Base-by-base conservation (phyloP, 345 rosid species). In the Syzygium aqueum region DNA sequence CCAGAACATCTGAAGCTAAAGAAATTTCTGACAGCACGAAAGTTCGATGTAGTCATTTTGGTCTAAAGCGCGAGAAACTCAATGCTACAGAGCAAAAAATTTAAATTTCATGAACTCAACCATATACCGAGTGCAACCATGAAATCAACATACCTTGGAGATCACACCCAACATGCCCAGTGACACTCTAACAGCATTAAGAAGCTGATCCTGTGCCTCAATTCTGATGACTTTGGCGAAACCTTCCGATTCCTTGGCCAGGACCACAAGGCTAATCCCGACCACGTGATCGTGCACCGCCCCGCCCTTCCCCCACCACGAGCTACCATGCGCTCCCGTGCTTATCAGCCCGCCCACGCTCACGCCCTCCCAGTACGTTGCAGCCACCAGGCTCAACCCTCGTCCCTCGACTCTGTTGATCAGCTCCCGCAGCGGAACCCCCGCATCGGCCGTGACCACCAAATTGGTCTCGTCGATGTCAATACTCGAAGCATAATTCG, bases 301-400 rank as follows among this genome's bases (percentile, higher is more conserved):
- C n/a, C 98, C 99, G 19, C 99, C 99, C 87, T 91, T 92, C 30
- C 98, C 98, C 89, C 94, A 94, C 98, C 98, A 97, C 0, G 99
- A 96, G 88, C 98, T 97, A 8, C 99, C 99, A n/a, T 97, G 99
- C 1, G 99, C 92, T 14, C 98, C 99, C 1, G 97, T 96, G 86
- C 95, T 93, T 30, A 97, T 94, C 73, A 95, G 15, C n/a, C 99
- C 99, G 40, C 95, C 98, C 0, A 95, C 84, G 80, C 98, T 97
- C 84, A 95, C 96, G 49, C 99, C 99, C 88, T 97, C 98, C 99
- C 98, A 96, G 61, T 97, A 97, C 19, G 98, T 96, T 1, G 97
- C 95, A 3, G 97, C 93, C 78, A 90, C 95, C 17, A 96, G 84
- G 89, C 97, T 96, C 87, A 96, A 61, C 77, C 98, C 97, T 19